Evolutionary conservation across 768 basidiomycete species (phyloP).

Genomic region (Mycena epipterygia): DNA sequence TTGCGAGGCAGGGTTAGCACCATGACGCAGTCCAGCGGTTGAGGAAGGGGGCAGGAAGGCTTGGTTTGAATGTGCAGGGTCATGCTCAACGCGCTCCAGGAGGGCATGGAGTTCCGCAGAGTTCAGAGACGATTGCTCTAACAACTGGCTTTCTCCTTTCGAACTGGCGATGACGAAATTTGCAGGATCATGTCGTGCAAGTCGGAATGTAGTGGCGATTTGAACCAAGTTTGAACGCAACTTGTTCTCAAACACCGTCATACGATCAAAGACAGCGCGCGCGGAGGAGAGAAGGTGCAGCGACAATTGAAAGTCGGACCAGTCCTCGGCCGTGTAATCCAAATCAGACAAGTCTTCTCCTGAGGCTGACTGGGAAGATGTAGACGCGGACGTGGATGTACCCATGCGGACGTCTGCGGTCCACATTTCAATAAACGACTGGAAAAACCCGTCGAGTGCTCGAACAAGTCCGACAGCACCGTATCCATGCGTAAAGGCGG

Average conservation of each 20-base stretch:
- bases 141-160: conserved; percentile 77
- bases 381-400: conserved; percentile 45
- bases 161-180: conserved; percentile 70
- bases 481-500: conserved; percentile 91
- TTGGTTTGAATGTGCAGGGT: conserved; percentile 46
- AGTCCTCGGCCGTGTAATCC: conserved; percentile 92
- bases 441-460: conserved; percentile 79
- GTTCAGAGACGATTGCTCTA: conserved; percentile 89
- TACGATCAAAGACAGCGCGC: conserved; percentile 76
- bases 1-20: conserved; percentile 33
- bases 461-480: conserved; percentile 80
- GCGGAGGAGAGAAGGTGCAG: conserved; percentile 89
- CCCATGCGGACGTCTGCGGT: conserved; percentile 64
- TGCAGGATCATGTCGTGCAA: conserved; percentile 66
- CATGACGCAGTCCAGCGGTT: conserved; percentile 46
- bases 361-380: conserved; percentile 46
- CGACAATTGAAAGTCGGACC: conserved; percentile 86
- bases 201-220: conserved; percentile 70
- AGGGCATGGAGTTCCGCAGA: conserved; percentile 79
- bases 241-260: conserved; percentile 78
- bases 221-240: conserved; percentile 71
- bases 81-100: conserved; percentile 65
- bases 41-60: conserved; percentile 46
- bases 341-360: conserved; percentile 80
- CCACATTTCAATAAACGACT: conserved; percentile 77